phyloP scores from a whole-genome alignment of 2,329 filamentous ascomycete species.

The Trichoderma koningii region DNA sequence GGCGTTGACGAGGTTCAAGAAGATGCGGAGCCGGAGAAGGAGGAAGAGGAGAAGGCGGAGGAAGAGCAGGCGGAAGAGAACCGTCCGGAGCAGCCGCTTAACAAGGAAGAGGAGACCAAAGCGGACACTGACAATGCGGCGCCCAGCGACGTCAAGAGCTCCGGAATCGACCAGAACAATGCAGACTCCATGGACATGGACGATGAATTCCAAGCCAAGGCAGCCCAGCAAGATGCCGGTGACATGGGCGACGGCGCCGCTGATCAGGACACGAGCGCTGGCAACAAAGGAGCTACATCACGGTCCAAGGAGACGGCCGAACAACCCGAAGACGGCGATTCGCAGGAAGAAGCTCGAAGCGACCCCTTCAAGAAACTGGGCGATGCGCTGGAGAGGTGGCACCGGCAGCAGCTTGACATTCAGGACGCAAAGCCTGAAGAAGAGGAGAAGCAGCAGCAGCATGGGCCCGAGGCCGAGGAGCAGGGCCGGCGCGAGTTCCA shows the following conservation, averaged over 20 bases:
- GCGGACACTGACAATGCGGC: conserved; percentile 63
- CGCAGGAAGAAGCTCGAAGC: conserved; percentile 48
- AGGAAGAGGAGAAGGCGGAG: conserved; percentile 55
- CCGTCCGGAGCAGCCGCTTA: conserved; percentile 44
- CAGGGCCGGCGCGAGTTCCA: conserved; percentile 85
- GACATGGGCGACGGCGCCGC: conserved; percentile 65
- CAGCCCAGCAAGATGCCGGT: conserved; percentile 66
- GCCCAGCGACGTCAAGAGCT: conserved; percentile 63
- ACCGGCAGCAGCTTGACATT: conserved; percentile 85
- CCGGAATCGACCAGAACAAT: conserved; percentile 67
- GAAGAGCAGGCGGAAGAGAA: conserved; percentile 50
- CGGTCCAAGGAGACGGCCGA: conserved; percentile 52
- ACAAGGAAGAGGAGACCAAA: conserved; percentile 50
- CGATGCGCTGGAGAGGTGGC: conserved; percentile 90
- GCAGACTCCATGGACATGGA: conserved; percentile 64
- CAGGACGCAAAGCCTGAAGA: conserved; percentile 55
- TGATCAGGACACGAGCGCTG: conserved; percentile 63
- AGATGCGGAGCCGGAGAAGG: conserved; percentile 45
- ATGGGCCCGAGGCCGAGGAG: conserved; percentile 57
- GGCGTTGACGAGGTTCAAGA: conserved; percentile 51
- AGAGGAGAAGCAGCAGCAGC: conserved; percentile 50
- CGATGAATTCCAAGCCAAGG: conserved; percentile 60
- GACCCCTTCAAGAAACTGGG: conserved; percentile 93
- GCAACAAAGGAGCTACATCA: conserved; percentile 62
- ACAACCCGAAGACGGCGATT: conserved; percentile 49